A percentile compares a stretch with the other conserved stretches of the same genome.
phyloP scores from a whole-genome alignment of 306 rosid species.

The Malus asiatica region DNA sequence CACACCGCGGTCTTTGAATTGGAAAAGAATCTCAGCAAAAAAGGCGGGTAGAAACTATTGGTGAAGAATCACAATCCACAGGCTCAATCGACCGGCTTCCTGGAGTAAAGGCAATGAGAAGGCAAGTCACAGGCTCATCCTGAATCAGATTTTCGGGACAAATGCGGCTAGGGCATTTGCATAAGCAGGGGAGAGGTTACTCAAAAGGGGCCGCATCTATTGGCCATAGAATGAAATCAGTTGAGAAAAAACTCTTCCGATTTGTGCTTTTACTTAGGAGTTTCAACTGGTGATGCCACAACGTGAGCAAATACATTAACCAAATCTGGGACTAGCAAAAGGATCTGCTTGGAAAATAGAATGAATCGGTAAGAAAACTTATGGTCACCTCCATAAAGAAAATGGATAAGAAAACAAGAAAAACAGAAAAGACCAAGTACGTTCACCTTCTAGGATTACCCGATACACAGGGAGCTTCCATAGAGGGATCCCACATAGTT shows the following conservation, averaged over 20 bases:
- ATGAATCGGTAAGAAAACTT: constrained; percentile 13
- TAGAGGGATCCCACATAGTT: too few species aligned
- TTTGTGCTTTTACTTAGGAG: constrained; percentile 70
- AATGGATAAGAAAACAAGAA: not conserved
- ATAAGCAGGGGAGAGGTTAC: constrained; percentile 69
- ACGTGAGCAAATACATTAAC: constrained; percentile 89
- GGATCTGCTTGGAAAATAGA: constrained; percentile 57
- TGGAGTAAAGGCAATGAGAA: constrained; percentile 9
- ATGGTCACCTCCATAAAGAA: not conserved
- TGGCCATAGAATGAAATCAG: constrained; percentile 81
- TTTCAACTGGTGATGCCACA: constrained; percentile 77
- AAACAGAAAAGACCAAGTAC: not conserved
- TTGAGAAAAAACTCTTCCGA: constrained; percentile 82
- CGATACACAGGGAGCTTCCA: too few species aligned
- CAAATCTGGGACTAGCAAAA: constrained; percentile 79
- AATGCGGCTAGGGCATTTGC: constrained; percentile 87
- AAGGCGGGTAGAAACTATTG: not conserved
- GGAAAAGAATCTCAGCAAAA: too few species aligned
- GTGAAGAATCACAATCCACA: constrained; percentile 13
- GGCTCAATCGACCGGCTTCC: not conserved
- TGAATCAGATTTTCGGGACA: constrained; percentile 53
- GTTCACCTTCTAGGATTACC: not conserved
- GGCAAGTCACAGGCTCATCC: constrained; percentile 3
- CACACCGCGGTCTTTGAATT: not conserved
- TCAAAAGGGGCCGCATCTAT: constrained; percentile 88